Percentiles rank a stretch among this genome's conserved stretches.
phyloP scores from a whole-genome alignment of 2,329 filamentous ascomycete genomes.

The Fusarium anthophilum region DNA sequence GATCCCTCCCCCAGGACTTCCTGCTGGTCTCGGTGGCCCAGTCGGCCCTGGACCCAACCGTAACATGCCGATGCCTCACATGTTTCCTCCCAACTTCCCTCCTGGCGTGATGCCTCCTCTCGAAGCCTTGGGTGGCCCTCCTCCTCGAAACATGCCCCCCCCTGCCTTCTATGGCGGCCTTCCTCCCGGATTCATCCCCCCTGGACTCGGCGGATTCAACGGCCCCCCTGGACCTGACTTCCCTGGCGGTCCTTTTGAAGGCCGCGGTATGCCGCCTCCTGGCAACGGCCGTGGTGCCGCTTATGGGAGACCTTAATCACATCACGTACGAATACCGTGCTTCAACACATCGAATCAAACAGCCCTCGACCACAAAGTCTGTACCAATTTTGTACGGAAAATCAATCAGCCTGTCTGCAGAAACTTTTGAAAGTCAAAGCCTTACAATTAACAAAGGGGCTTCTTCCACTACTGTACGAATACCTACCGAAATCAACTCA shows the following conservation, averaged over 20 bases:
- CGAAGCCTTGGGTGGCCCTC: conserved; percentile 60
- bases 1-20: conserved; percentile 69
- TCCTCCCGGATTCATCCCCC: conserved; percentile 63
- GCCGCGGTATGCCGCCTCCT: conserved; percentile 63
- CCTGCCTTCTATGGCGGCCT: conserved; percentile 66
- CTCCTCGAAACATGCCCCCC: conserved; percentile 63
- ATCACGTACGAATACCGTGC: neutral
- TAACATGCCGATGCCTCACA: conserved; percentile 63
- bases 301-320: conserved; percentile 45
- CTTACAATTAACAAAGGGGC: neutral
- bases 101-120: conserved; percentile 58
- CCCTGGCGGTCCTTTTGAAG: conserved; percentile 61
- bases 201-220: conserved; percentile 65
- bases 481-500: conserved; percentile 26
- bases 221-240: conserved; percentile 60
- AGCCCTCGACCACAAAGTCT: neutral
- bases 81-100: conserved; percentile 71
- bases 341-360: neutral
- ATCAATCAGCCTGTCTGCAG: conserved; percentile 28
- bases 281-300: conserved; percentile 50
- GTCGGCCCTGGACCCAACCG: conserved; percentile 43
- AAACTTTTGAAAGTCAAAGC: conserved; percentile 16
- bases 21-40: conserved; percentile 38
- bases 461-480: conserved; percentile 31
- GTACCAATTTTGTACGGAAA: conserved; percentile 36